Evolutionary conservation across 2,329 filamentous ascomycete species (phyloP), one percentile per base, ranked within the genome.

Genomic region (Colletotrichum endophyticum): DNA sequence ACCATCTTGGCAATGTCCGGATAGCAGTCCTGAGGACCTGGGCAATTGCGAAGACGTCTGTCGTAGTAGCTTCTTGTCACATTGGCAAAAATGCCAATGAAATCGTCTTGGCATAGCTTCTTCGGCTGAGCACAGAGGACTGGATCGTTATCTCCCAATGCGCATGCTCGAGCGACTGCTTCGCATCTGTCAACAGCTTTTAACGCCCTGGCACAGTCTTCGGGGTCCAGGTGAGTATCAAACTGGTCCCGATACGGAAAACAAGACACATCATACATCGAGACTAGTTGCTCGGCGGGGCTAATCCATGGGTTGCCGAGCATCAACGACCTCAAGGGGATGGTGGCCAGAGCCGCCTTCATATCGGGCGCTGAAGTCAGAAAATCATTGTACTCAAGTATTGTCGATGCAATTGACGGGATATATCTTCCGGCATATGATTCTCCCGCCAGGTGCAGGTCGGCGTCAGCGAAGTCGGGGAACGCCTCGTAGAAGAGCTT

Each of bases 221-320:
- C 27, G 2, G 56, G 7, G 22, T 63, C 36, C 39, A 73, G 22
- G 16, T 73, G 71, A 25, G 32, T 28, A 11, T n/a, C 27, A 22
- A 32, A 68, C 15, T 56, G 19, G 16, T 56, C 27, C 8, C 71
- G 25, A 2, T 61, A 64, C 4, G 61, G 11, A 19, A 68, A 39
- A 16, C 71, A 73, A 19, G 49, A 61, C n/a, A 73, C 64, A 15
- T 73, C 71, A n/a, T 73, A 66, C 53, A 67, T 68, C 15, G 71
- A 73, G 11, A 64, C 19, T 2, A 63, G 8, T 19, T 69, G 71
- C 9, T 68, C 53, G 5, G 71, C 63, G 4, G 64, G 71, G 30
- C 53, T 57, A 22, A 69, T 73, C 71, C 63, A 62, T 4, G 71
- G 71, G 15, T 73, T 73, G 3, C 71, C 71, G 12, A 69, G 25